Evolutionary conservation across 2,329 filamentous ascomycete genomes (phyloP).

Genomic region (Colletotrichum sp.): DNA sequence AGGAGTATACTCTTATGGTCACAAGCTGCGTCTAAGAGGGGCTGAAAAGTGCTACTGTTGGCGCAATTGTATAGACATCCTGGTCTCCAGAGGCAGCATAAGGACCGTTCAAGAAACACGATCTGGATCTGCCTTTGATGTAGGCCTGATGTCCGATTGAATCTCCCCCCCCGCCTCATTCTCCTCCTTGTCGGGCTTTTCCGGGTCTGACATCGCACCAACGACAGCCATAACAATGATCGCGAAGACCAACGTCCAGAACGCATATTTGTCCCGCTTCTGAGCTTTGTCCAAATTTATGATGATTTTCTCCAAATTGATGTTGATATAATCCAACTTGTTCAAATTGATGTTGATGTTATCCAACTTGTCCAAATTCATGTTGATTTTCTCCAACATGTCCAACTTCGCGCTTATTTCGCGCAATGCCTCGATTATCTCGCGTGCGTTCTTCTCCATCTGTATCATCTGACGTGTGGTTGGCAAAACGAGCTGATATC

Average conservation of each 20-base stretch:
- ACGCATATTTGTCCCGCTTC: accelerated
- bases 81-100: not conserved
- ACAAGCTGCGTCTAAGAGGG: too few species aligned
- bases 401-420: not conserved
- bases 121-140: not conserved
- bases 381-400: too few species aligned
- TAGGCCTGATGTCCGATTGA: accelerated
- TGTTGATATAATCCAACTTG: too few species aligned
- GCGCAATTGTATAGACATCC: accelerated
- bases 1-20: accelerated
- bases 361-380: too few species aligned
- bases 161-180: accelerated
- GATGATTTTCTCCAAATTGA: too few species aligned
- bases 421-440: not conserved
- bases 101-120: accelerated
- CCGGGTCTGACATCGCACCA: accelerated
- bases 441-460: not conserved
- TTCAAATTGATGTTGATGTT: too few species aligned
- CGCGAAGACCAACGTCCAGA: not conserved
- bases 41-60: too few species aligned
- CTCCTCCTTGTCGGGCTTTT: not conserved
- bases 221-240: not conserved
- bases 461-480: too few species aligned
- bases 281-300: too few species aligned
- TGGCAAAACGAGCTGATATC: too few species aligned